These are phyloP conservation scores for Ophiognomonia clavigignenti-juglandacearum DNA, from an alignment of 2,329 filamentous ascomycete genomes.

Conservation along the genomic window DNA sequence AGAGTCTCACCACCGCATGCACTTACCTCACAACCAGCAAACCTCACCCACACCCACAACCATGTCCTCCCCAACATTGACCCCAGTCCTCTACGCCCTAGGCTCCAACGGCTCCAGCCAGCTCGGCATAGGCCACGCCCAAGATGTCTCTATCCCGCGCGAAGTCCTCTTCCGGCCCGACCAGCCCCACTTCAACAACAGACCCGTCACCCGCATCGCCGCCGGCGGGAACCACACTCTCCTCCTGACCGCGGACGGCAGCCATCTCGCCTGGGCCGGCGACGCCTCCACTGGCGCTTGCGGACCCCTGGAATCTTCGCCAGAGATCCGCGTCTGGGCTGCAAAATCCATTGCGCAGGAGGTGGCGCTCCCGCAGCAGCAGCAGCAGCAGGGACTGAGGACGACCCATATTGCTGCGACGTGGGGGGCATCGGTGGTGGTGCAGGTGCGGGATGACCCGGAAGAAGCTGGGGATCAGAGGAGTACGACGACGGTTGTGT, in stretches of 20 bases:
- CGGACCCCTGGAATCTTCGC: constrained; percentile 36
- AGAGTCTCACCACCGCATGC: too few relatives aligned
- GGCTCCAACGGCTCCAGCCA: constrained; percentile 77
- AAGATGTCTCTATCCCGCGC: constrained; percentile 66
- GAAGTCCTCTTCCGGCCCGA: constrained; percentile 51
- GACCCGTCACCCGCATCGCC: constrained; percentile 33
- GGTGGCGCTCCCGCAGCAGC: background rate
- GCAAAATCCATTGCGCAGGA: background rate
- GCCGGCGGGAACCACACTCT: constrained; percentile 88
- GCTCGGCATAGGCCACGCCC: constrained; percentile 64
- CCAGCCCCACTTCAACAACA: constrained; percentile 28
- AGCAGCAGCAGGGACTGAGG: constrained; percentile 8
- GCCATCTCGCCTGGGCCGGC: constrained; percentile 63
- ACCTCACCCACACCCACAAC: background rate
- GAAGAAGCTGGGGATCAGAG: too few relatives aligned
- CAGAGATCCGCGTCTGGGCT: constrained; percentile 3
- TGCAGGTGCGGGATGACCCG: too few relatives aligned
- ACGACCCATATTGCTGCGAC: constrained; percentile 60
- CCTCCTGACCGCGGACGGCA: constrained; percentile 55
- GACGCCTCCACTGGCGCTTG: constrained; percentile 52
- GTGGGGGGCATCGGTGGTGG: constrained; percentile 70
- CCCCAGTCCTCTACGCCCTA: constrained; percentile 60
- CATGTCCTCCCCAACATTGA: constrained; percentile 19
- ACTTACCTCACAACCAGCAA: too few relatives aligned
- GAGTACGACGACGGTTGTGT: constrained; percentile 52